phyloP scores from a whole-genome alignment of 805 yeast genomes.

The Saccharomyces kudriavzevii region DNA sequence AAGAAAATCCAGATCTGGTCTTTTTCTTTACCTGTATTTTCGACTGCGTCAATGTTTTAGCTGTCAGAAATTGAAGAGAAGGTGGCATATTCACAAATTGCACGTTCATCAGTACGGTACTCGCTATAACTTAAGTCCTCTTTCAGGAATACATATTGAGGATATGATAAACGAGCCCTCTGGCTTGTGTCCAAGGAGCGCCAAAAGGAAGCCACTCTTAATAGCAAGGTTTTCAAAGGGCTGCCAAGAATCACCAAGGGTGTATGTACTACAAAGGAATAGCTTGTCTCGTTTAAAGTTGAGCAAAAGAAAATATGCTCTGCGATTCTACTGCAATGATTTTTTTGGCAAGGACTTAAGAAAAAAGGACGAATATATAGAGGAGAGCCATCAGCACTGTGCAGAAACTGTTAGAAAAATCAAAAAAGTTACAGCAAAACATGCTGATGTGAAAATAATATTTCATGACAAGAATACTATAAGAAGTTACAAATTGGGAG shows the following conservation, averaged over 20 bases:
- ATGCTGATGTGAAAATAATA: constrained; percentile 26
- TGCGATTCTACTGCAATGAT: constrained; percentile 17
- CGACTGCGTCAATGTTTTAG: constrained; percentile 13
- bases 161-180: constrained; percentile 23
- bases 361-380: not conserved
- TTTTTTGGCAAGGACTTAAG: not conserved
- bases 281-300: constrained; percentile 15
- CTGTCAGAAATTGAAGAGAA: constrained; percentile 13
- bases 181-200: constrained; percentile 8
- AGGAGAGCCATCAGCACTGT: constrained; percentile 8
- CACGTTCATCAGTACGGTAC: constrained; percentile 4
- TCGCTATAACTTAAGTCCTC: constrained; percentile 9
- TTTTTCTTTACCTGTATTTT: constrained; percentile 9
- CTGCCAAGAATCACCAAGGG: constrained; percentile 21
- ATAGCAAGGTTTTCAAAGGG: constrained; percentile 26
- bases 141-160: constrained; percentile 16
- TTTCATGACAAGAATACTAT: constrained; percentile 23
- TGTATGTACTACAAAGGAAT: constrained; percentile 19
- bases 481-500: constrained; percentile 9
- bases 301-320: constrained; percentile 21
- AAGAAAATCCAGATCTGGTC: constrained; percentile 19
- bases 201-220: constrained; percentile 22
- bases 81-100: constrained; percentile 22
- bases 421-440: constrained; percentile 14
- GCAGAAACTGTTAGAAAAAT: constrained; percentile 19